Evolutionary conservation across 2,329 filamentous ascomycete species (phyloP), one percentile per base, ranked within the genome.

Genomic region (Neopestalotiopsis sp.): DNA sequence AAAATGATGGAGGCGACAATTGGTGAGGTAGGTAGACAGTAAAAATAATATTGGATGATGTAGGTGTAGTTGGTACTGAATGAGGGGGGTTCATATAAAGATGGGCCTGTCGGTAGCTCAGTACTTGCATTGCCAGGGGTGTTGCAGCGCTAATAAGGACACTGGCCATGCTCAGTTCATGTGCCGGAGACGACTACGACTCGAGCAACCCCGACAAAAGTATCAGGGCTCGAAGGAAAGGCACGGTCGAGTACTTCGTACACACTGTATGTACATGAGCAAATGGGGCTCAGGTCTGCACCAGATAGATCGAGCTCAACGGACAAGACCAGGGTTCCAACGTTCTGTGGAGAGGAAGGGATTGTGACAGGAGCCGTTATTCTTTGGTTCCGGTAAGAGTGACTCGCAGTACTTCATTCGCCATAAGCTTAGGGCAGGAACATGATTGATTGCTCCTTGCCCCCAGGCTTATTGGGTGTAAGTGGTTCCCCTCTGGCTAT

Each of bases 131-230:
- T 52, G 45, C 45, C 45, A 52, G 45, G 45, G 34, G 34, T 38
- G 45, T 52, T 20, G n/a, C 45, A 52, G 45, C 45, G 45, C 45
- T 52, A 24, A 52, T 52, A 52, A 28, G 45, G 17, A 17, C 45
- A 52, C 45, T 52, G 45, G 20, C 45, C 45, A 52, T 52, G 45
- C 45, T 52, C 45, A 52, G 45, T 52, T 52, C 45, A 52, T 52
- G 45, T 52, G 45, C 45, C 45, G 45, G 45, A 52, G 45, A 52
- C 45, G 45, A 52, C 45, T 20, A 52, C 45, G 34, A 38, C 34
- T 38, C 34, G 34, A 38, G 34, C 10, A 38, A 38, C 34, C 34
- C 34, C 34, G 34, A 24, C 45, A 17, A 28, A 28, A 52, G 45
- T 52, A n/a, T 52, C 45, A n/a, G 20, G 24, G 45, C 17, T 52